Evolutionary conservation across 2,329 filamentous ascomycete species (phyloP), one percentile per base, ranked within the genome.

Genomic region (Beauveria sp.): DNA sequence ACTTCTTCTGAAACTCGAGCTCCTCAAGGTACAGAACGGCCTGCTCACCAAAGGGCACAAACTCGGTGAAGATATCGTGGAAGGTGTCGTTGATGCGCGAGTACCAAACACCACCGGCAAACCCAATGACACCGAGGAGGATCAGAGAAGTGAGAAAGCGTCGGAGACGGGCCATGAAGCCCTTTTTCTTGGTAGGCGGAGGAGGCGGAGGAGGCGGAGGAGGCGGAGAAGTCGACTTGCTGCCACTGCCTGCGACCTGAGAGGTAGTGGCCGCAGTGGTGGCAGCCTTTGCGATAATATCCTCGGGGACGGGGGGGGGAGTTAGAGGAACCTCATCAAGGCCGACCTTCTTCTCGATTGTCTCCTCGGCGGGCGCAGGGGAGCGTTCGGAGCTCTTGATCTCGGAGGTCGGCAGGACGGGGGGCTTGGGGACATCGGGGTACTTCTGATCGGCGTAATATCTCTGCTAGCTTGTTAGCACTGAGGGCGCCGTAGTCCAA

Each of bases 51-150:
- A 90, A 96, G 24, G 95, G 95, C 20, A 99, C 78, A 74, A 93
- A 99, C 77, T 97, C 93, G 69, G 93, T 98, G 78, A 99, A 99
- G 80, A 97, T 95, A 76, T 99, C 95, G 77, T 99, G 93, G 83
- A 98, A 99, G 77, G 91, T 96, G 80, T 99, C 95, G 71, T 89
- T 96, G 75, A 95, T 83, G 66, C 96, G 86, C 60, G 95, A 93
- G 75, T 96, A 95, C 81, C 90, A 96, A 60, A 97, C 87, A 67
- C 93, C 92, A 66, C 92, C 92, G 61, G 84, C 90, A 70, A 96
- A 99, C 45, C 89, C 87, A 50, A 96, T 75, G 6, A 86, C 85
- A 28, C 89, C 86, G 30, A 97, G 83, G 50, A 96, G 76, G 64
- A 93, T 78, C 54, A 97, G 76, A 60, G 89, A 90, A 66, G 93